These are phyloP conservation scores for Naganishia albida DNA, from an alignment of 1,284 basidiomycete genomes.

Conservation along the genomic window DNA sequence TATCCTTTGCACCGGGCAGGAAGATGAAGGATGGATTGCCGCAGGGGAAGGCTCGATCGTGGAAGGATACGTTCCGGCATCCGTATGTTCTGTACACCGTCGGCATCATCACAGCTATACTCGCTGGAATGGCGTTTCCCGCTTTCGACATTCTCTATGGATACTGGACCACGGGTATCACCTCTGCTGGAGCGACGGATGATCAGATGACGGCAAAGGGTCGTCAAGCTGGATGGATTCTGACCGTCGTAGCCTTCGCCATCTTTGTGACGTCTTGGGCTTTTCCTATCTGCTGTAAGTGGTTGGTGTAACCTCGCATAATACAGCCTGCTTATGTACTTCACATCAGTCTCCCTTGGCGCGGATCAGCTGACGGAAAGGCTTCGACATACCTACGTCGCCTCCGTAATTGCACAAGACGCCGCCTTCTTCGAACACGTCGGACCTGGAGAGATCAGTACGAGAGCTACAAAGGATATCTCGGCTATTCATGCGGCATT, in stretches of 20 bases:
- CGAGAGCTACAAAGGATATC: conserved; percentile 76
- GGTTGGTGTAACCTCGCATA: too few species aligned
- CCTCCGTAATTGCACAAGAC: conserved; percentile 57
- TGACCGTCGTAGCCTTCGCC: conserved; percentile 48
- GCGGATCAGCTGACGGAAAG: conserved; percentile 46
- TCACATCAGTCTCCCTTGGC: conserved; percentile 45
- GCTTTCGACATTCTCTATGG: conserved; percentile 41
- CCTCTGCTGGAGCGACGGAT: conserved; percentile 28
- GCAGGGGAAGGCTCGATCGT: neutral
- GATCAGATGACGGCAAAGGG: conserved; percentile 37
- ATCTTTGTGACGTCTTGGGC: conserved; percentile 39
- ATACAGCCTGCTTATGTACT: neutral
- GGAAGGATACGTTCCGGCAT: conserved; percentile 9
- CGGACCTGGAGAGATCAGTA: conserved; percentile 92
- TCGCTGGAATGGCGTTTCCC: conserved; percentile 38
- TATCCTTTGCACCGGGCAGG: conserved; percentile 11
- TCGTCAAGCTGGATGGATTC: conserved; percentile 47
- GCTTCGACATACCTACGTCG: conserved; percentile 55
- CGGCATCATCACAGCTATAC: conserved; percentile 36
- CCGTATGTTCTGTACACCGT: conserved; percentile 37
- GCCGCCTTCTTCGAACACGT: conserved; percentile 93
- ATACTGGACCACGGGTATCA: conserved; percentile 42
- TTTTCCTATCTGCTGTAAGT: conserved; percentile 46
- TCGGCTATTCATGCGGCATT: conserved; percentile 81
- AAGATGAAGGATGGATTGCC: neutral